These are phyloP conservation scores for Stagonosporopsis vannaccii DNA, from an alignment of 2,329 filamentous ascomycete genomes.

Conservation along the genomic window DNA sequence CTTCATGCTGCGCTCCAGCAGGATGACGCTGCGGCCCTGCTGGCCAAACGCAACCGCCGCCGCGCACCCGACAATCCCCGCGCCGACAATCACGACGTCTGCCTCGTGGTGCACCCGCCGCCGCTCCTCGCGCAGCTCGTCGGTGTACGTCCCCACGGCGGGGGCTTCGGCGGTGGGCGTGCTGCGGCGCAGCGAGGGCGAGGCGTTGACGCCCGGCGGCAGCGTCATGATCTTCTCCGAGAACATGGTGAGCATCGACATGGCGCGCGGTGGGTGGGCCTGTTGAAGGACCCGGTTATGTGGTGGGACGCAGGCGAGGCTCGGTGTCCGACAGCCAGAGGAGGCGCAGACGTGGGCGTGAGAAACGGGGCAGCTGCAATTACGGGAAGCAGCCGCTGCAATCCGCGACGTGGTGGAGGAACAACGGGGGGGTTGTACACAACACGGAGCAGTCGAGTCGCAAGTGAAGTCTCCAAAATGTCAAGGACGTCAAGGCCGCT, in stretches of 20 bases:
- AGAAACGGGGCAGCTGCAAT: neutral
- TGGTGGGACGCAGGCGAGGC: neutral
- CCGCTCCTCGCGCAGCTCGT: conserved; percentile 53
- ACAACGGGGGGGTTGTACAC: too few relatives aligned
- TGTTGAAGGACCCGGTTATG: conserved; percentile 19
- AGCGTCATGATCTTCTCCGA: conserved; percentile 35
- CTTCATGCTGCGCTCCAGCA: conserved; percentile 87
- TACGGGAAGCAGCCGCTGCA: neutral
- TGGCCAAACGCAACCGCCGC: conserved; percentile 83
- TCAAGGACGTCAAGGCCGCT: neutral
- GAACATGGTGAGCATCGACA: conserved; percentile 37
- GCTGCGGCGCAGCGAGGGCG: conserved; percentile 19
- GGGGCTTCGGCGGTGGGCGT: conserved; percentile 22
- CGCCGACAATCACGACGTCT: conserved; percentile 91
- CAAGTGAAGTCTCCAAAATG: neutral
- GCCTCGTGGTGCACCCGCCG: conserved; percentile 65
- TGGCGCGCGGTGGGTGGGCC: conserved; percentile 20
- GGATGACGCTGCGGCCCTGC: conserved; percentile 87
- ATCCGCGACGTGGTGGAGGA: too few relatives aligned
- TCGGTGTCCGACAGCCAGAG: neutral
- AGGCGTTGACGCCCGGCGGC: conserved; percentile 30
- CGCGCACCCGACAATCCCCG: conserved; percentile 88
- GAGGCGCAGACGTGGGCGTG: neutral
- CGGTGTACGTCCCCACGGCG: conserved; percentile 22
- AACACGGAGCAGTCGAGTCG: too few relatives aligned